Evolutionary conservation across 2,329 filamentous ascomycete genomes (phyloP).

Genomic region (Venturia pyrina): DNA sequence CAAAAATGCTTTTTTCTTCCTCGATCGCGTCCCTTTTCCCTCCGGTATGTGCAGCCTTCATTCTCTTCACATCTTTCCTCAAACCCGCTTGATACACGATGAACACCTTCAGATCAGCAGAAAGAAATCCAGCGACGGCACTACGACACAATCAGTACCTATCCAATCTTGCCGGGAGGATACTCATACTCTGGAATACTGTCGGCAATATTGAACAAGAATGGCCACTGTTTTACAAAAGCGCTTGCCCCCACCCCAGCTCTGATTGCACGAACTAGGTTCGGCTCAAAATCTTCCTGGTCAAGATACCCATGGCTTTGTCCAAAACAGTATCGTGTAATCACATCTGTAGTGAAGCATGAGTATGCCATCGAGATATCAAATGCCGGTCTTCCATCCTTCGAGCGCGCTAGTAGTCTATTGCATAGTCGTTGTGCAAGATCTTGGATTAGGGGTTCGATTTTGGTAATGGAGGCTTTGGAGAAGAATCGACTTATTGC

Average conservation of each 20-base stretch:
- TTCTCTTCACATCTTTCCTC: not conserved
- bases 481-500: conserved; percentile 29
- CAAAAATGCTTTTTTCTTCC: conserved; percentile 11
- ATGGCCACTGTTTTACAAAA: conserved; percentile 5
- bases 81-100: not conserved
- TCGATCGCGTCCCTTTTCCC: not conserved
- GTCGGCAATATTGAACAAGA: not conserved
- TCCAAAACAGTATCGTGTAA: conserved; percentile 18
- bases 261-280: not conserved
- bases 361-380: conserved; percentile 12
- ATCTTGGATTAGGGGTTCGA: conserved; percentile 18
- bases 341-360: conserved; percentile 17
- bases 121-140: not conserved
- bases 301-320: conserved; percentile 17
- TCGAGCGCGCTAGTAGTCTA: conserved; percentile 5
- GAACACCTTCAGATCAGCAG: not conserved
- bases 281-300: conserved; percentile 15
- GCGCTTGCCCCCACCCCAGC: not conserved
- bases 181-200: not conserved
- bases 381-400: not conserved
- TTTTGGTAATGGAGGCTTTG: conserved; percentile 15
- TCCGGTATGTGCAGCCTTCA: conserved; percentile 2
- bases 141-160: not conserved
- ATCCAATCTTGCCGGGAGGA: not conserved
- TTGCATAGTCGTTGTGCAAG: conserved; percentile 11